Conservation (phyloP, 2,329 filamentous ascomycete species). For the Ploettnerulaceae sp. region DNA sequence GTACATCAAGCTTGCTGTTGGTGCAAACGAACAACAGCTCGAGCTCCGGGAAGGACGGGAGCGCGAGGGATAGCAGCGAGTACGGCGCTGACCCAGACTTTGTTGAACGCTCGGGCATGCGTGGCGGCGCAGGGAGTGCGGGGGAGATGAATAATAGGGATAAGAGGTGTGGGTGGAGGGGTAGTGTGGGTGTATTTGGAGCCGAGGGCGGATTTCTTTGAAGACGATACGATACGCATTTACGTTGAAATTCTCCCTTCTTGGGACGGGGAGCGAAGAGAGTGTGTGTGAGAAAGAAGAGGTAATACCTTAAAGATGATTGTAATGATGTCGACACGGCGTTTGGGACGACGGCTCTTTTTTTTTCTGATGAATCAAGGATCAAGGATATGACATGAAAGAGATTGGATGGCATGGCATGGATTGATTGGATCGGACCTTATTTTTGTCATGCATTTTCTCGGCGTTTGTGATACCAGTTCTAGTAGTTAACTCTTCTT, state of each 20-base stretch:
- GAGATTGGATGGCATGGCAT: background rate
- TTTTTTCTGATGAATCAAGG: background rate
- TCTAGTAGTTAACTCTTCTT: too few species aligned
- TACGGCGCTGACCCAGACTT: constrained; percentile 18
- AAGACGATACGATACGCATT: constrained; percentile 19
- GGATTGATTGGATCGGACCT: background rate
- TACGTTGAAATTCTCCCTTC: background rate
- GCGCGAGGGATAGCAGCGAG: constrained; percentile 25
- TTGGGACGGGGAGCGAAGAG: too few species aligned
- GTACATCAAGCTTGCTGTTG: constrained; percentile 55
- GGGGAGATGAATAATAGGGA: constrained; percentile 13
- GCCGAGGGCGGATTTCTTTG: constrained; percentile 52
- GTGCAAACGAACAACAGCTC: constrained; percentile 49
- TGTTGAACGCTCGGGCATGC: background rate
- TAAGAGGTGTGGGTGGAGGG: constrained; percentile 51
- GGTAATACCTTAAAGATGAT: constrained; percentile 2
- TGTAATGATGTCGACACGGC: constrained; percentile 3
- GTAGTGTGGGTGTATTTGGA: constrained; percentile 50
- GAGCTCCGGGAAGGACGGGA: constrained; percentile 25
- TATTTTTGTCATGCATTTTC: too few species aligned
- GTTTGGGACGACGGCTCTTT: background rate
- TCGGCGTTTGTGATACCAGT: too few species aligned
- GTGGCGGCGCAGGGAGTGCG: constrained; percentile 5
- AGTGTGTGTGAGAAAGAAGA: background rate
- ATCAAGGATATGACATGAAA: background rate